Conservation (phyloP, 768 basidiomycete species). For the Podaxis sp. region DNA sequence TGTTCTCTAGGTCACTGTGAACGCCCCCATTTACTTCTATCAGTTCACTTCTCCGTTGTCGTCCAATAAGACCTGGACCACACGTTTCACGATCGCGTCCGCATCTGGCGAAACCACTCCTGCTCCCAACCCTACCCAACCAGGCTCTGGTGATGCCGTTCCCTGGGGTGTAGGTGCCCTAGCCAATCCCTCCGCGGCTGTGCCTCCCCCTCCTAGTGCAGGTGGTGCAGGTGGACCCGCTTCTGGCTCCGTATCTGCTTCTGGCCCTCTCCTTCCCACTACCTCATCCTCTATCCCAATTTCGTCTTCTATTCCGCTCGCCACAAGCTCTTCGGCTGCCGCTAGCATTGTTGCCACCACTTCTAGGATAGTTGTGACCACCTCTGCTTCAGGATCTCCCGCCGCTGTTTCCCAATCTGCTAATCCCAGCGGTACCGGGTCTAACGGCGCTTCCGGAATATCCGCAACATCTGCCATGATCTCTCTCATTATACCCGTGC, state of each 20-base stretch:
- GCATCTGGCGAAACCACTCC: constrained; percentile 42
- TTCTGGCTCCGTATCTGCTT: constrained; percentile 8
- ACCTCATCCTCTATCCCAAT: not conserved
- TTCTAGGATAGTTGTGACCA: constrained; percentile 2
- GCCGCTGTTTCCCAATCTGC: constrained; percentile 6
- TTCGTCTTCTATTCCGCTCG: not conserved
- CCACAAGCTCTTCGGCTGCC: not conserved
- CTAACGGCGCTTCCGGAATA: constrained; percentile 14
- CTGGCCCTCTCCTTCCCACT: not conserved
- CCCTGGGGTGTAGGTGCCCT: constrained; percentile 71
- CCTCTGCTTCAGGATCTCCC: not conserved
- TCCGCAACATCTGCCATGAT: constrained; percentile 4
- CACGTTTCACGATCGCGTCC: constrained; percentile 73
- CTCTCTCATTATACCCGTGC: constrained; percentile 5
- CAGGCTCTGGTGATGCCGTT: constrained; percentile 49
- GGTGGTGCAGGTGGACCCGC: constrained; percentile 14
- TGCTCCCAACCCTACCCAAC: constrained; percentile 54
- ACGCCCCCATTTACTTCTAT: constrained; percentile 79
- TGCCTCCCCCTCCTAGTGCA: constrained; percentile 33
- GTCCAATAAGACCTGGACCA: constrained; percentile 59
- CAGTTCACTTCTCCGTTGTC: constrained; percentile 58
- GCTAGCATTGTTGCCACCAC: constrained; percentile 6
- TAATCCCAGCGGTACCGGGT: not conserved
- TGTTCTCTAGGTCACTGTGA: constrained; percentile 52
- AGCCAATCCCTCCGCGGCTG: constrained; percentile 39